phyloP scores from a whole-genome alignment of 148 eudicot genomes.

The Vaccinium macrocarpon region DNA sequence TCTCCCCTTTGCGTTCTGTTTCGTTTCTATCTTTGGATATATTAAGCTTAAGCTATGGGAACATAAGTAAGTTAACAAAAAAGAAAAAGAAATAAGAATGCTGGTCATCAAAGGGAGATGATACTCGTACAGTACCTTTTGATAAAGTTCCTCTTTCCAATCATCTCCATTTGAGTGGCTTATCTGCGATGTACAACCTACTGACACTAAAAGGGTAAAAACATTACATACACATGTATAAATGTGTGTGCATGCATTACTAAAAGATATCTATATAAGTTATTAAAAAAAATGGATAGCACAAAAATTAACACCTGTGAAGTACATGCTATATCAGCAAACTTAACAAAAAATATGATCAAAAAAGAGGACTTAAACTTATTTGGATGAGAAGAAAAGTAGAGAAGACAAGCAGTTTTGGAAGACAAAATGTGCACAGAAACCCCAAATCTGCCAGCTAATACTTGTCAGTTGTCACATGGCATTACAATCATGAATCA shows the following conservation, averaged over 20 bases:
- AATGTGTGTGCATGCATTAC: neutral
- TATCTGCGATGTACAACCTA: conserved; percentile 5
- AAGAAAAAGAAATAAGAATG: neutral
- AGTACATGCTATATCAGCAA: neutral
- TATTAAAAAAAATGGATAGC: neutral
- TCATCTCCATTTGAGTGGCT: conserved; percentile 7
- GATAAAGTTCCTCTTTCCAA: conserved; percentile 16
- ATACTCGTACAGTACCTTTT: conserved; percentile 5
- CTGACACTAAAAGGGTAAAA: neutral
- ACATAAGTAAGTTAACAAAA: neutral
- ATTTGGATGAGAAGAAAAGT: neutral
- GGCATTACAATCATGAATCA: conserved; percentile 9
- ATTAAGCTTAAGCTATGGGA: neutral
- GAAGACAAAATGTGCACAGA: neutral
- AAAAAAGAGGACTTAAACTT: neutral
- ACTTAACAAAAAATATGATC: neutral
- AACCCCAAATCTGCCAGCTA: neutral
- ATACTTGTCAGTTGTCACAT: neutral
- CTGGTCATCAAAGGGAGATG: neutral
- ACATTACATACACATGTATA: neutral
- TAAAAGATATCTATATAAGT: neutral
- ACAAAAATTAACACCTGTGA: neutral
- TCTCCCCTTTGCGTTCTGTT: neutral
- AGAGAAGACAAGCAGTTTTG: neutral
- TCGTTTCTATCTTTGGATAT: neutral